Base-by-base conservation (phyloP, 164 flowering plant genomes). In the Aristolochia californica region DNA sequence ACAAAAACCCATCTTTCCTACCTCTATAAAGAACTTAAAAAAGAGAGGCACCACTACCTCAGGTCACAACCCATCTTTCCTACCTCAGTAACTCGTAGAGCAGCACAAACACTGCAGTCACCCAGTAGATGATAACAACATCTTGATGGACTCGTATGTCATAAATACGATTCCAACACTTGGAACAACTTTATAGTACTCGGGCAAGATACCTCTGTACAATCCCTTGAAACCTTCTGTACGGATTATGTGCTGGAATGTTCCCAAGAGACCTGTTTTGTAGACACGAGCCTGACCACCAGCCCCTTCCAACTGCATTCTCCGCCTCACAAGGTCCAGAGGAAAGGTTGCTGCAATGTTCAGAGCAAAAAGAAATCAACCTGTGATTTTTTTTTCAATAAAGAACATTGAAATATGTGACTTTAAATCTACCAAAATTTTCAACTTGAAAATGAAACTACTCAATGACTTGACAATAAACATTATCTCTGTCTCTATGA, bases 291-390 rank as follows among this genome's bases (percentile, higher is more conserved):
- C 84, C 59, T 77, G 74, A 25, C 96, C 89, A 59, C 75, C 87
- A 15, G 83, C 96, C 43, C 96, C 96, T 78, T 87, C 96, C 73
- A 87, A 63, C 68, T 87, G 96, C 89, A 77, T 87, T 67, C 95
- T 70, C 63, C 91, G 75, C 63, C 96, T 77, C 61, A 87, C 89
- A 55, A 87, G 89, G 70, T 87, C 96, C 66, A 85, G 55, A 52
- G 96, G 96, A 53, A 84, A 87, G 54, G 86, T 87, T 30, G 73
- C 96, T 87, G 80, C 71, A 75, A 43, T 9, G 14, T 50, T 24
- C 0, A 43, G 20, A 23, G 23, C 13, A 25, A 25, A 44, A 57
- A 16, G 12, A 3, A 18, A 22, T 50, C 27, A 50, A 18, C 22
- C 27, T n/a, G 11, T 16, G 5, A 2, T 34, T 34, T n/a, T n/a